These are phyloP conservation scores for Cokeromyces recurvatus DNA, from an alignment of 371 early-diverging fungal species.

Conservation along the genomic window DNA sequence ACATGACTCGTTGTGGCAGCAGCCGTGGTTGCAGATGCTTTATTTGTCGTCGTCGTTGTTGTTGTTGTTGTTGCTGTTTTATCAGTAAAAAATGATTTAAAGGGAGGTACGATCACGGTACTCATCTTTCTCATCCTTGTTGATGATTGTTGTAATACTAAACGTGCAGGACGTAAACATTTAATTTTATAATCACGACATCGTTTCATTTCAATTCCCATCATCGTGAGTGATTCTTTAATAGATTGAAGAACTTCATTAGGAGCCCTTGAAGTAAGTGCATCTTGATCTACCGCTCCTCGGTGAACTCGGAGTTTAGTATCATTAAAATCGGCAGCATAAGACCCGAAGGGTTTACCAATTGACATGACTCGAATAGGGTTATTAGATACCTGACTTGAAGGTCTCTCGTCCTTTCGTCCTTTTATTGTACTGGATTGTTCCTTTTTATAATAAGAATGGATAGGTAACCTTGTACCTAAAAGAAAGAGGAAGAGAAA, in stretches of 20 bases:
- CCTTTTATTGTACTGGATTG: too few species aligned
- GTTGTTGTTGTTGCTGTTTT: background rate
- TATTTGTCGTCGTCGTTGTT: background rate
- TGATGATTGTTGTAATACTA: background rate
- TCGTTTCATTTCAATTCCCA: slow-evolving; percentile 39
- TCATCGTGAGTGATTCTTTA: slow-evolving; percentile 33
- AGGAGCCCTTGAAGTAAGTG: slow-evolving; percentile 68
- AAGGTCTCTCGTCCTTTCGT: too few species aligned
- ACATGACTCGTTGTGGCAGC: slow-evolving; percentile 27
- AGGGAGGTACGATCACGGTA: slow-evolving; percentile 8
- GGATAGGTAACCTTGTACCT: too few species aligned
- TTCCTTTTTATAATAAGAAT: too few species aligned
- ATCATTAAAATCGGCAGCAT: slow-evolving; percentile 27
- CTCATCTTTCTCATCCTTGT: slow-evolving; percentile 9
- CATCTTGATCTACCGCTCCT: slow-evolving; percentile 74
- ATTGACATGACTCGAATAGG: slow-evolving; percentile 20
- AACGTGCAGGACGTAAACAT: slow-evolving; percentile 48
- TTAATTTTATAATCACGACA: slow-evolving; percentile 57
- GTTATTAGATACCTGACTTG: slow-evolving; percentile 6
- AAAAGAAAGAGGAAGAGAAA: too few species aligned
- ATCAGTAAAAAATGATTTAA: background rate
- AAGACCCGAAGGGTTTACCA: slow-evolving; percentile 18
- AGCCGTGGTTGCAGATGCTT: background rate
- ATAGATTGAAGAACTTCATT: slow-evolving; percentile 66
- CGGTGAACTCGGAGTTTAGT: slow-evolving; percentile 66